Base-by-base conservation (phyloP, 208 protist genomes). In the Trypanosoma lewisi region DNA sequence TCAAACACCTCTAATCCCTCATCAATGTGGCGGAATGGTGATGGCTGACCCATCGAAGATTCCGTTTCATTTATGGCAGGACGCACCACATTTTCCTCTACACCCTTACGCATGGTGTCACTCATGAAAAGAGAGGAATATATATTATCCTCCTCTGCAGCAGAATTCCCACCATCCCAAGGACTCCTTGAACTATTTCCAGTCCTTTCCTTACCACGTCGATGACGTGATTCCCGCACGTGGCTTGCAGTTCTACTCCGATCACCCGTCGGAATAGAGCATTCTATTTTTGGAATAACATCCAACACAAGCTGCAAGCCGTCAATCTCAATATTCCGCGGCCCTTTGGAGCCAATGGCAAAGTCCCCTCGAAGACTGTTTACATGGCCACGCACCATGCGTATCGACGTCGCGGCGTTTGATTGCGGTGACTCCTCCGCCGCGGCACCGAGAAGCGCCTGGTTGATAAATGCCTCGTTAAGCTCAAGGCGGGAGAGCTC, bases 241-340 rank as follows among this genome's bases (percentile, higher is more conserved):
- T 30, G 39, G 25, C 45, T 51, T 25, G 17, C 41, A 27, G 7
- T 19, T 11, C 44, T 11, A 16, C 28, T 14, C 37, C 42, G 50
- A 23, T 36, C 5, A 36, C 42, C 41, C 25, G 49, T 61, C 23
- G 59, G 60, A 4, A 64, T 25, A 27, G 54, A 28, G 34, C 50
- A 73, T 25, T 63, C 51, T 33, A 56, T 44, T 44, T 59, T 51
- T 37, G 67, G 67, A 33, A 50, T 63, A 11, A 73, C 60, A 62
- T 73, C 67, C 28, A 73, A 67, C 5, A 73, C 67, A 28, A 73
- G 67, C 34, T 73, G 67, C 16, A 73, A 12, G 7, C 67, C 67
- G 45, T 73, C 59, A 42, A 73, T 33, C 14, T 73, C 67, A 51
- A 73, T 42, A 21, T 21, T 61, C 21, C 67, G 52, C 19, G 19